Conservation (phyloP, 139 green algal species). For the Chlamydomonas schloesseri region DNA sequence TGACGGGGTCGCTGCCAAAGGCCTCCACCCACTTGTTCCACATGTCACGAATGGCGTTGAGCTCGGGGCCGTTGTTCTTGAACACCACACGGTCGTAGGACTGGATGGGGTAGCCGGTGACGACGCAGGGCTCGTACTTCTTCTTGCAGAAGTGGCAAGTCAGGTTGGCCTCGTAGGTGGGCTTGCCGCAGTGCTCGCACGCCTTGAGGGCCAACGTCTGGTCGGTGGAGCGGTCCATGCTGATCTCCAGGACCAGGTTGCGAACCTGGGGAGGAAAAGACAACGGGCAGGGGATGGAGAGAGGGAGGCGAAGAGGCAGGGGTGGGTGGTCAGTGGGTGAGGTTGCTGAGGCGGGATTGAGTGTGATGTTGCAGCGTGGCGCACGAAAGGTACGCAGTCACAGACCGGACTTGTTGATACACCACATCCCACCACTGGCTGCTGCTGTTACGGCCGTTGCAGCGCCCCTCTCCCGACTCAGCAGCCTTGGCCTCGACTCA, state of each 20-base stretch:
- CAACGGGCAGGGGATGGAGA: no score
- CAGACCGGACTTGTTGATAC: no score
- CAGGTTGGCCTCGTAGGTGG: constrained; percentile 76
- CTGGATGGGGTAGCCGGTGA: constrained; percentile 76
- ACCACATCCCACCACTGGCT: no score
- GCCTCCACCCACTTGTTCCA: constrained; percentile 78
- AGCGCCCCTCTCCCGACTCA: no score
- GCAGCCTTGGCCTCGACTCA: no score
- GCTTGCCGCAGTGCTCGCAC: constrained; percentile 74
- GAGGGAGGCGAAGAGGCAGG: neutral
- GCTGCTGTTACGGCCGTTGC: no score
- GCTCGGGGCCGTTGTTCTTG: constrained; percentile 51
- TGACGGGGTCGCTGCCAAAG: constrained; percentile 71
- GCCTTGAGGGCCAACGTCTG: constrained; percentile 62
- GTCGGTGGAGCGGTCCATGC: constrained; percentile 78
- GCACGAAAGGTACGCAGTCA: no score
- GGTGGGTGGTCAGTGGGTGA: neutral
- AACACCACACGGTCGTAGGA: constrained; percentile 59
- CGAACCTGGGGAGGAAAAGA: constrained; percentile 73
- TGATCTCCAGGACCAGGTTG: constrained; percentile 77
- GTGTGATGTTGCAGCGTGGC: no score
- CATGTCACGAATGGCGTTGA: constrained; percentile 63
- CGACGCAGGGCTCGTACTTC: constrained; percentile 65
- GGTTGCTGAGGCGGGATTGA: no score
- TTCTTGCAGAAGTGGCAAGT: constrained; percentile 77